Evolutionary conservation across 1,139 yeast genomes (phyloP), one percentile per base, ranked within the genome.

Genomic region (Yamadazyma mexicana): DNA sequence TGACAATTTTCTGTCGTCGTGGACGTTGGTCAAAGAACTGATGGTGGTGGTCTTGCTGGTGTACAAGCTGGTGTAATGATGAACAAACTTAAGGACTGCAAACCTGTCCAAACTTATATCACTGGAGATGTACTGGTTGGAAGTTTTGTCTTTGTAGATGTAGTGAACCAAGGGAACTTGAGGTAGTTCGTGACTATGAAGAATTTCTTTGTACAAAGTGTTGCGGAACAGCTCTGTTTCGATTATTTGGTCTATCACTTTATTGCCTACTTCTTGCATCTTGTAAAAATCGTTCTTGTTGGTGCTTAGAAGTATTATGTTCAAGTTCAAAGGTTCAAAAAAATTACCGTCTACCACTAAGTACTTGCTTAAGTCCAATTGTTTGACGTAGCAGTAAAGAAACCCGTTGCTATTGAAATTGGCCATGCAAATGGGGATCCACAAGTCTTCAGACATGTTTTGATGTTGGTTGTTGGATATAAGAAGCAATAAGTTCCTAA

Each of bases 401-500:
- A 89, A 94, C 11, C 98, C 98, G 47, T 81, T 81, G 3, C 87
- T 68, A 56, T 92, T 92, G 66, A 92, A 92, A 49, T 86, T 79
- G 0, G 98, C 96, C 60, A 92, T 73, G 58, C 98, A 92, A 2
- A 92, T 71, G 0, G 98, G 98, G 11, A 88, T 77, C 98, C 98
- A 92, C 45, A 88, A 77, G 52, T 91, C 96, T 49, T 86, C 92
- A 16, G 58, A 47, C 2, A 49, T 43, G 26, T 46, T 45, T 15
- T 39, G 37, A 37, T 47, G 45, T 23, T 44, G 44, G 15, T 51
- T 54, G 11, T 48, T 52, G 20, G 61, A 50, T 4, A 69, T 55
- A 33, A 64, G 58, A 9, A 64, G 50, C 7, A 67, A 45, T 20
- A 70, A 50, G 7, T 62, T 51, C 18, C 57, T 55, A 29, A 69